These are phyloP conservation scores for Aschersonia sp. DNA, from an alignment of 2,329 filamentous ascomycete species.

Conservation along the genomic window DNA sequence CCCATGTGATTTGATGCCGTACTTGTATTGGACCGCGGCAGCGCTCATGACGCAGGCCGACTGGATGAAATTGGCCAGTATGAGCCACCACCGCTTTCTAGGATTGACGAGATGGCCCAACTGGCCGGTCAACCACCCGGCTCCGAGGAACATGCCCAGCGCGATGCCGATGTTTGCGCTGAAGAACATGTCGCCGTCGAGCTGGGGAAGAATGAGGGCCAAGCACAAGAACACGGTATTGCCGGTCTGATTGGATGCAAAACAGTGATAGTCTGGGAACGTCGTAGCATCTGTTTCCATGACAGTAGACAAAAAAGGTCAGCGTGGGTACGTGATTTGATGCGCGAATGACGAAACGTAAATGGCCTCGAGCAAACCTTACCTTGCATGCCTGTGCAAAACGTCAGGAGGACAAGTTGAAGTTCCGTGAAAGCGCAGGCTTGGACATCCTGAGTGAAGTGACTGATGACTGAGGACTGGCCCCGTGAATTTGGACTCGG, in stretches of 20 bases:
- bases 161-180: slow-evolving; percentile 39
- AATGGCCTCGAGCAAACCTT: not conserved
- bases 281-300: slow-evolving; percentile 33
- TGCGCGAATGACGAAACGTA: not conserved
- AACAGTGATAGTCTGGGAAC: slow-evolving; percentile 47
- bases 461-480: slow-evolving; percentile 1
- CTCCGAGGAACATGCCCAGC: slow-evolving; percentile 39
- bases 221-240: slow-evolving; percentile 46
- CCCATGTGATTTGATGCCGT: slow-evolving; percentile 21
- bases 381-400: slow-evolving; percentile 37
- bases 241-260: slow-evolving; percentile 51
- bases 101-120: slow-evolving; percentile 36
- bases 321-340: too few relatives aligned
- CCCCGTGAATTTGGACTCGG: not conserved
- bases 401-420: slow-evolving; percentile 30
- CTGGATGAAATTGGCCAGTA: slow-evolving; percentile 40
- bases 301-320: not conserved
- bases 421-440: slow-evolving; percentile 27
- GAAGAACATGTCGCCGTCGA: slow-evolving; percentile 33
- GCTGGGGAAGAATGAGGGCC: slow-evolving; percentile 32
- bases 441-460: slow-evolving; percentile 17
- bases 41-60: slow-evolving; percentile 37
- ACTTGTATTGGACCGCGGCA: slow-evolving; percentile 29
- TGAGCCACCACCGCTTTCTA: slow-evolving; percentile 35
- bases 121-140: slow-evolving; percentile 41